phyloP scores from a whole-genome alignment of 2,329 filamentous ascomycete species.

The Pestalotiopsis sp. region DNA sequence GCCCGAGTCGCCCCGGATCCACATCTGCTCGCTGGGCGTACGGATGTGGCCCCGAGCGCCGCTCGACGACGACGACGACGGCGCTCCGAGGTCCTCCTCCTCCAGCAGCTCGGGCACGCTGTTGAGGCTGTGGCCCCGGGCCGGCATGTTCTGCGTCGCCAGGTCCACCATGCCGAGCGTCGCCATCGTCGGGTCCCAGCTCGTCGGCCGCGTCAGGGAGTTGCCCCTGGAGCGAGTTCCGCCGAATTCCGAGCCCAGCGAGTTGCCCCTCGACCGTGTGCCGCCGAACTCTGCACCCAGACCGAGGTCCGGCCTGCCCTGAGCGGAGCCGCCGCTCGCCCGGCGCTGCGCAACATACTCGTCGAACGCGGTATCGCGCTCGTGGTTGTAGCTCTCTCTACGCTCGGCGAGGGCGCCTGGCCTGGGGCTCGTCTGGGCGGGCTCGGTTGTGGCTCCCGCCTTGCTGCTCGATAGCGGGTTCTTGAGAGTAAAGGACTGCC shows the following conservation, averaged over 20 bases:
- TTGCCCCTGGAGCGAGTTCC: slow-evolving; percentile 21
- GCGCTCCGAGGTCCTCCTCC: slow-evolving; percentile 20
- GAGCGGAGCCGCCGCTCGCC: slow-evolving; percentile 23
- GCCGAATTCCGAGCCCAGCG: not conserved
- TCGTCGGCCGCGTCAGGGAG: slow-evolving; percentile 26
- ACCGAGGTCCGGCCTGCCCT: slow-evolving; percentile 29
- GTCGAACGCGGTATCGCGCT: slow-evolving; percentile 51
- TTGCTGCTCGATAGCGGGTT: slow-evolving; percentile 19
- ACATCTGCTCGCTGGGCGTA: not conserved
- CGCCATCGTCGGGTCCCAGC: slow-evolving; percentile 26
- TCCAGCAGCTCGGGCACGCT: slow-evolving; percentile 32
- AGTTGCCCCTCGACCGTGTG: slow-evolving; percentile 13
- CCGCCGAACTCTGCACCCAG: slow-evolving; percentile 37
- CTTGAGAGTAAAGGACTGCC: slow-evolving; percentile 25
- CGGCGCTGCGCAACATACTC: slow-evolving; percentile 41
- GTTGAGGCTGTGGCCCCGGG: slow-evolving; percentile 27
- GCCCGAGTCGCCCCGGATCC: not conserved
- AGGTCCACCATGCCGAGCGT: slow-evolving; percentile 9
- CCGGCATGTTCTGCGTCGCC: not conserved
- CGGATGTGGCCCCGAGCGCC: not conserved
- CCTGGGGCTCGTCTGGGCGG: slow-evolving; percentile 17
- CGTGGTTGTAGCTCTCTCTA: slow-evolving; percentile 41
- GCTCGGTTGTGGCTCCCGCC: slow-evolving; percentile 21
- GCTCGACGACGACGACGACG: too few relatives aligned
- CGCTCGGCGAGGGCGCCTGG: slow-evolving; percentile 20